phyloP scores from a whole-genome alignment of 2,329 filamentous ascomycete genomes.

The Phaeoacremonium minimum region DNA sequence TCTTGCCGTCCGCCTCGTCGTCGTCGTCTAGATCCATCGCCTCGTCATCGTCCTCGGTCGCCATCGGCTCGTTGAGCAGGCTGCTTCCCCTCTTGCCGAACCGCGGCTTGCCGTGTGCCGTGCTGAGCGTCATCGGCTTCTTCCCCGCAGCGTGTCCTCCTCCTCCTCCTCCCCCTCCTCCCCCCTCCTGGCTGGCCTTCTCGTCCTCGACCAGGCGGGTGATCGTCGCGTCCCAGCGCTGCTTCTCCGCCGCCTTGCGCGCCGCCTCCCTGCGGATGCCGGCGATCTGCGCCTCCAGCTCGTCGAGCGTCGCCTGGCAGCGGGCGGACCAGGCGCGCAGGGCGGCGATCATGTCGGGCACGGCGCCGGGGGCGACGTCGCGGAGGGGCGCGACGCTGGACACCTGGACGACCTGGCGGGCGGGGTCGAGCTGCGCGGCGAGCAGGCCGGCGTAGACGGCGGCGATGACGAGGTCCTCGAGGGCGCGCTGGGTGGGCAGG shows the following conservation, averaged over 20 bases:
- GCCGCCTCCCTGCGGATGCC: conserved; percentile 57
- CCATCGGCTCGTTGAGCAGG: conserved; percentile 32
- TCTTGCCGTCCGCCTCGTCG: conserved; percentile 45
- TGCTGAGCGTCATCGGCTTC: conserved; percentile 1
- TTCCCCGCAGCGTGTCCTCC: neutral
- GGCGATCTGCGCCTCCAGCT: conserved; percentile 72
- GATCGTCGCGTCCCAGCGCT: conserved; percentile 41
- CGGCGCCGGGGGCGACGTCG: conserved; percentile 71
- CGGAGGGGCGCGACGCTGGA: conserved; percentile 80
- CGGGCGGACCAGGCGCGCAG: conserved; percentile 74
- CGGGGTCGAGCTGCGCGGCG: conserved; percentile 77
- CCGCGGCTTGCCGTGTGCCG: no score
- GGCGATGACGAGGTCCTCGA: conserved; percentile 83
- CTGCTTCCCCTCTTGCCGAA: conserved; percentile 12
- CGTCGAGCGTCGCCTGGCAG: conserved; percentile 68
- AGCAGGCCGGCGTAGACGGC: conserved; percentile 85
- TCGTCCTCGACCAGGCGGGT: conserved; percentile 45
- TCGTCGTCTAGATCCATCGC: conserved; percentile 53
- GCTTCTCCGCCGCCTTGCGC: conserved; percentile 44
- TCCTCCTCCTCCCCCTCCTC: neutral
- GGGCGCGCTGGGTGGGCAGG: conserved; percentile 61
- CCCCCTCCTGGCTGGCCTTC: conserved; percentile 15
- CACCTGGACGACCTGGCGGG: conserved; percentile 68
- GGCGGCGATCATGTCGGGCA: conserved; percentile 63
- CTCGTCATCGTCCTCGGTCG: conserved; percentile 38